Evolutionary conservation across 305 asterid species (phyloP).

Genomic region (Fraxinus velutina): DNA sequence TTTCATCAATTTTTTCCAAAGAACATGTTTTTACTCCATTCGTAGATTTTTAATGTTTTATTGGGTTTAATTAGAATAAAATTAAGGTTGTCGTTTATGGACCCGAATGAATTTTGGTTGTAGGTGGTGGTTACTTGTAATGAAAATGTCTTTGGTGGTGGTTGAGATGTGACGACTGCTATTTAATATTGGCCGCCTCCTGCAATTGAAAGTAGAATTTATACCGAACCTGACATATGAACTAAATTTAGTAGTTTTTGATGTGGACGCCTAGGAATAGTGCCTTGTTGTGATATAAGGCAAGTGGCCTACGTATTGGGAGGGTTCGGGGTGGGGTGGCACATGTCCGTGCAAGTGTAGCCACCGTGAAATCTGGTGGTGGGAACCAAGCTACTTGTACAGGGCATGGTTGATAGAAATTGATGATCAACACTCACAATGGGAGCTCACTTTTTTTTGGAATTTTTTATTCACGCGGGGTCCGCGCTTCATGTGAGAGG

Average conservation of each 20-base stretch:
- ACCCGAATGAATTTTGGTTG: background rate
- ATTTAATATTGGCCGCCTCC: background rate
- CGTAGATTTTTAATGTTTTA: background rate
- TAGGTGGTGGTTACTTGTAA: conserved; percentile 17
- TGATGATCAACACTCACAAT: too few relatives aligned
- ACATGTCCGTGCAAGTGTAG: background rate
- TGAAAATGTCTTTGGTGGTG: conserved; percentile 23
- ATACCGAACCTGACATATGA: background rate
- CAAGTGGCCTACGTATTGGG: background rate
- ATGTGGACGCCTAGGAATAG: background rate
- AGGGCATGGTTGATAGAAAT: too few relatives aligned
- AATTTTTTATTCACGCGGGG: too few relatives aligned
- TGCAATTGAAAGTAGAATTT: background rate
- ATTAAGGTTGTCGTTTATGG: background rate
- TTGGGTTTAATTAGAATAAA: background rate
- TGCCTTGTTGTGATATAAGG: background rate
- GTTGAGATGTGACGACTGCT: conserved; percentile 28
- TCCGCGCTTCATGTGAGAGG: too few relatives aligned
- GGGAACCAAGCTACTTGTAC: background rate
- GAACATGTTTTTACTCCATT: background rate
- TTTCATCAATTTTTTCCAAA: background rate
- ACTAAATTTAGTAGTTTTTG: background rate
- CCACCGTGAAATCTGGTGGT: background rate
- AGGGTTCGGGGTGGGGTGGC: background rate
- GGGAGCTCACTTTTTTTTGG: too few relatives aligned